These are phyloP conservation scores for Desmodesmus armatus DNA, from an alignment of 139 green algal genomes.

Conservation along the genomic window DNA sequence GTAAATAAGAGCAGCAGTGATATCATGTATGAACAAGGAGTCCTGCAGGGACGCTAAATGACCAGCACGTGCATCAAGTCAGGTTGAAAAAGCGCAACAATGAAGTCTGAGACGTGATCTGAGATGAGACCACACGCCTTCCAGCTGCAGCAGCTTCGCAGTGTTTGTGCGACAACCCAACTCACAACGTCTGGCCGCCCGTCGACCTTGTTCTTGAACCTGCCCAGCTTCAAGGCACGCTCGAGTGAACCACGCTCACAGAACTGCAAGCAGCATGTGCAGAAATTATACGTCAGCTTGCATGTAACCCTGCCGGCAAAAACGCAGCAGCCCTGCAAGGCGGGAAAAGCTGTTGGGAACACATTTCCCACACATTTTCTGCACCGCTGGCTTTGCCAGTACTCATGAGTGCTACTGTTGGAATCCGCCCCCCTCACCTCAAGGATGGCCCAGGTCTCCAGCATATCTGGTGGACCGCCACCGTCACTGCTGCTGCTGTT, in stretches of 20 bases:
- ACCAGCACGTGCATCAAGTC: too few species aligned
- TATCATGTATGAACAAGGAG: too few species aligned
- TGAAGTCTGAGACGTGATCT: too few species aligned
- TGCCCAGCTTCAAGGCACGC: not conserved
- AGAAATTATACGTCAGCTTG: not conserved
- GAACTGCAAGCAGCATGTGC: not conserved
- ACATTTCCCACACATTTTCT: not conserved
- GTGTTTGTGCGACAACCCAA: too few species aligned
- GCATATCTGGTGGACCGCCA: not conserved
- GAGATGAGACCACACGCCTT: too few species aligned
- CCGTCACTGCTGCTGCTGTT: not conserved
- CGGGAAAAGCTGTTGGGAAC: not conserved
- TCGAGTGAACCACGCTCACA: constrained; percentile 34
- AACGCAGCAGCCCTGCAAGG: not conserved
- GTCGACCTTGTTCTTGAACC: not conserved
- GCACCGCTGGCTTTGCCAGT: not conserved
- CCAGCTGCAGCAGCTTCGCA: too few species aligned
- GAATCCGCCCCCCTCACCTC: not conserved
- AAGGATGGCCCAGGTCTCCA: constrained; percentile 4
- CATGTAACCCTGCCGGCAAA: not conserved
- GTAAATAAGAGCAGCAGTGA: too few species aligned
- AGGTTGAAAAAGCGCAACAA: too few species aligned
- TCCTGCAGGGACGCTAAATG: too few species aligned
- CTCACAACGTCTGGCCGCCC: constrained; percentile 23
- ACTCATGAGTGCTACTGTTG: constrained; percentile 13